A percentile compares a stretch with the other conserved stretches of the same genome.
phyloP scores from a whole-genome alignment of 495 filamentous ascomycete species.

The Lasiosphaeriaceae sp. region DNA sequence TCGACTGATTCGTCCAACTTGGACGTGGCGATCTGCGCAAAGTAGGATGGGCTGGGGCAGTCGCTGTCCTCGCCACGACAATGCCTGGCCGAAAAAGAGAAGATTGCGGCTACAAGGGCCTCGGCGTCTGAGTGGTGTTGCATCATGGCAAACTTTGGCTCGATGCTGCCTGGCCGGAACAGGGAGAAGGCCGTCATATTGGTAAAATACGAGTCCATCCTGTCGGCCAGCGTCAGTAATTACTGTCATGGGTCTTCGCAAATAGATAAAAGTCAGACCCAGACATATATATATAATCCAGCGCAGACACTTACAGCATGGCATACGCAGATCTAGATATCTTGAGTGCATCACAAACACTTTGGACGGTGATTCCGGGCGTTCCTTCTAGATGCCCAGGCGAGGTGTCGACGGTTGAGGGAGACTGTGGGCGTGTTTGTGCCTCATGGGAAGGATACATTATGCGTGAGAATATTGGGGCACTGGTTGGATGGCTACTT shows the following conservation, averaged over 20 bases:
- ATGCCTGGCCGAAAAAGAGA: conserved; percentile 23
- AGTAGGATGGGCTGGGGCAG: conserved; percentile 10
- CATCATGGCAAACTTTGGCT: conserved; percentile 22
- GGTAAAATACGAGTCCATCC: conserved; percentile 26
- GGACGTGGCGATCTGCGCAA: conserved; percentile 16
- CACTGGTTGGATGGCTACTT: neutral
- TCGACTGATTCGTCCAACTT: conserved; percentile 19
- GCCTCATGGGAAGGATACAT: conserved; percentile 24
- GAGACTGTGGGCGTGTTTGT: conserved; percentile 14
- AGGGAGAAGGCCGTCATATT: conserved; percentile 29
- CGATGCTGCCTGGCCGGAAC: conserved; percentile 24
- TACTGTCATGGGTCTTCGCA: too few relatives aligned
- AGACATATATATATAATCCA: too few relatives aligned
- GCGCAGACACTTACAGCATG: too few relatives aligned
- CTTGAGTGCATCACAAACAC: too few relatives aligned
- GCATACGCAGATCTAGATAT: too few relatives aligned
- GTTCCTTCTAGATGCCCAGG: neutral
- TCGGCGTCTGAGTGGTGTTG: conserved; percentile 13
- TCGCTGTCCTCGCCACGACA: too few relatives aligned
- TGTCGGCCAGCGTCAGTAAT: too few relatives aligned
- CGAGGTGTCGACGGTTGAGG: conserved; percentile 12
- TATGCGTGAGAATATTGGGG: conserved; percentile 18
- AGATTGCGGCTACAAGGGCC: conserved; percentile 29
- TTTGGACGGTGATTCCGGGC: too few relatives aligned
- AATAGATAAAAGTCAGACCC: too few relatives aligned